Conservation (phyloP, 441 rosid genomes). For the Eruca vesicaria region DNA sequence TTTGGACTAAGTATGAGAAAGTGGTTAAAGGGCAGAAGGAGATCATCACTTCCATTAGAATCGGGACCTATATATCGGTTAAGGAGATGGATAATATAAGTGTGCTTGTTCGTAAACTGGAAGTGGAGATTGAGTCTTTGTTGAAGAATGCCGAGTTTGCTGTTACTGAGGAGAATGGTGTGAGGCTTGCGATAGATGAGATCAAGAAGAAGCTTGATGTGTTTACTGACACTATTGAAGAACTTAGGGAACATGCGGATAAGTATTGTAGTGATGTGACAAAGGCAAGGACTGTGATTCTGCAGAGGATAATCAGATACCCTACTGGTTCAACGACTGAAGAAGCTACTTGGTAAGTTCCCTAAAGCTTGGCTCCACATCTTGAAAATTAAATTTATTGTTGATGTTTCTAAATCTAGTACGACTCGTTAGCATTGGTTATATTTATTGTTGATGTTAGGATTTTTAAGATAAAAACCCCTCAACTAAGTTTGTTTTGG, state of each 20-base stretch:
- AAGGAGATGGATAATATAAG: slow-evolving; percentile 55
- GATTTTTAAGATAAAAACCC: too few relatives aligned
- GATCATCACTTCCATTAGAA: slow-evolving; percentile 40
- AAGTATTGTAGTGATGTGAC: slow-evolving; percentile 54
- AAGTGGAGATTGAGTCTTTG: slow-evolving; percentile 47
- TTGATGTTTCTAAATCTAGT: neutral
- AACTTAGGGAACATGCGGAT: slow-evolving; percentile 45
- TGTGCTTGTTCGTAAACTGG: slow-evolving; percentile 43
- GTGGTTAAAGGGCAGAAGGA: slow-evolving; percentile 47
- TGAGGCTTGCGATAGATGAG: slow-evolving; percentile 58
- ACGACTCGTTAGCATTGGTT: neutral
- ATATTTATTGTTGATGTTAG: too few relatives aligned
- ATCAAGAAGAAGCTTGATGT: slow-evolving; percentile 53
- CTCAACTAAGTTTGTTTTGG: too few relatives aligned
- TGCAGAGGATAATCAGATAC: slow-evolving; percentile 44
- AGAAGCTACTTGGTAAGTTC: slow-evolving; percentile 31
- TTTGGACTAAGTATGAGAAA: slow-evolving; percentile 57
- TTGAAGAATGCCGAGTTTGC: slow-evolving; percentile 51
- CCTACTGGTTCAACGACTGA: slow-evolving; percentile 33
- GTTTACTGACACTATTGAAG: slow-evolving; percentile 49
- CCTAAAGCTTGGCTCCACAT: neutral
- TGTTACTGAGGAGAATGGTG: slow-evolving; percentile 40
- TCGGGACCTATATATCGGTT: slow-evolving; percentile 43
- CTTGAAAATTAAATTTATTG: neutral
- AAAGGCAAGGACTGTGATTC: slow-evolving; percentile 54